A percentile compares a stretch with the other conserved stretches of the same genome.
phyloP scores from a whole-genome alignment of 768 basidiomycete species.

The Hypsizygus marmoreus region DNA sequence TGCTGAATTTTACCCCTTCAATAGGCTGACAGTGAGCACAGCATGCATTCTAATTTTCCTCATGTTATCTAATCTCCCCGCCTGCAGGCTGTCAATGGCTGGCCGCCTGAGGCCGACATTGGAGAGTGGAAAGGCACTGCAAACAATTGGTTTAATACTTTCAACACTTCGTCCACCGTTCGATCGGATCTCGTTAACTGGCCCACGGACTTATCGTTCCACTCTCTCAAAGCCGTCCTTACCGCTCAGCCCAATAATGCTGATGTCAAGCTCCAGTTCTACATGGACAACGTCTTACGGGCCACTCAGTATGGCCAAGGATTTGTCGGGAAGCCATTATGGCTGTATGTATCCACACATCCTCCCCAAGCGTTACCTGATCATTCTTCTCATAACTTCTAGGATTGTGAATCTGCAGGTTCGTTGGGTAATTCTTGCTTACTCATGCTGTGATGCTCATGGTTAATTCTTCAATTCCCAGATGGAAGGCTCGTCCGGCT shows the following conservation, averaged over 20 bases:
- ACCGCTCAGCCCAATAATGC: conserved; percentile 37
- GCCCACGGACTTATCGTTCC: conserved; percentile 46
- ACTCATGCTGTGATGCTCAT: neutral
- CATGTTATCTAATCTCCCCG: neutral
- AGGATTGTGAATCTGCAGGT: conserved; percentile 48
- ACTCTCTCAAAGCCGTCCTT: conserved; percentile 42
- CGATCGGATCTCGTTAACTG: conserved; percentile 40
- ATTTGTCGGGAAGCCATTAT: conserved; percentile 41
- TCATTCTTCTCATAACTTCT: neutral
- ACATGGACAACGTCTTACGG: conserved; percentile 37
- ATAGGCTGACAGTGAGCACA: conserved; percentile 32
- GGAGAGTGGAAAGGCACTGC: conserved; percentile 49
- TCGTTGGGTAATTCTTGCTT: neutral
- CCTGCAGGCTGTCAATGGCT: conserved; percentile 40
- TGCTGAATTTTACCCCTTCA: neutral
- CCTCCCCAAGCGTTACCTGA: neutral
- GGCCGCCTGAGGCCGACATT: conserved; percentile 47
- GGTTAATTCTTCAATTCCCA: conserved; percentile 13
- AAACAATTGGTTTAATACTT: conserved; percentile 47
- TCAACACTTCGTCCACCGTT: conserved; percentile 45
- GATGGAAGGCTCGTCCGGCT: conserved; percentile 50
- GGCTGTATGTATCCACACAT: conserved; percentile 34
- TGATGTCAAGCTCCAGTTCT: conserved; percentile 43
- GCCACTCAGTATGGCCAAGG: conserved; percentile 42
- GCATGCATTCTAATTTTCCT: neutral